Evolutionary conservation across 139 green algal genomes (phyloP), one percentile per base, ranked within the genome.

Genomic region (Coccomyxa sp.): DNA sequence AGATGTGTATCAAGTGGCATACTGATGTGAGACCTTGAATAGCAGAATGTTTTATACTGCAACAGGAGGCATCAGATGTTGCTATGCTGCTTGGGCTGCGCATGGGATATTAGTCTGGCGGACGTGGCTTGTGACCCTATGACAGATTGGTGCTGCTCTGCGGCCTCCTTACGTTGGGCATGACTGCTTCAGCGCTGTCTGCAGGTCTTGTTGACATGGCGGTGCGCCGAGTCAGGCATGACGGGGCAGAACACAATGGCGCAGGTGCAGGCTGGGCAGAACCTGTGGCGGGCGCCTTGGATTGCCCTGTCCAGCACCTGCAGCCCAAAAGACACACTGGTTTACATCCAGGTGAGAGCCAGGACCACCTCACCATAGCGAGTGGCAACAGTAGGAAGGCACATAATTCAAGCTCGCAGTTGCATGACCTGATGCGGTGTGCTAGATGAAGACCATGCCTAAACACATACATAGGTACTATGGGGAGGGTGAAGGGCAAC

Each of bases 121-220:
- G n/a, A n/a, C n/a, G n/a, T n/a, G n/a, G n/a, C n/a, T n/a, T n/a
- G n/a, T n/a, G n/a, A n/a, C n/a, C n/a, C n/a, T n/a, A n/a, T n/a
- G n/a, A n/a, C n/a, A n/a, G n/a, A n/a, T n/a, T n/a, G n/a, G n/a
- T n/a, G n/a, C n/a, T n/a, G n/a, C n/a, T n/a, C n/a, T n/a, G n/a
- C n/a, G n/a, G n/a, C n/a, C n/a, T n/a, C n/a, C n/a, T n/a, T n/a
- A n/a, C n/a, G n/a, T n/a, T n/a, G n/a, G n/a, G n/a, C n/a, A n/a
- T n/a, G n/a, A n/a, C n/a, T n/a, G n/a, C n/a, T n/a, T n/a, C n/a
- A n/a, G n/a, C n/a, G n/a, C n/a, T n/a, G n/a, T n/a, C n/a, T n/a
- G n/a, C 58, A 80, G 39, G 39, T 74, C 64, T 14, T 35, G 31
- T 31, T 70, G n/a, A 40, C 27, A 44, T 78, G 74, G 74, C 10